phyloP scores from a whole-genome alignment of 352 stramenopile genomes.

The Pythium diclinum region DNA sequence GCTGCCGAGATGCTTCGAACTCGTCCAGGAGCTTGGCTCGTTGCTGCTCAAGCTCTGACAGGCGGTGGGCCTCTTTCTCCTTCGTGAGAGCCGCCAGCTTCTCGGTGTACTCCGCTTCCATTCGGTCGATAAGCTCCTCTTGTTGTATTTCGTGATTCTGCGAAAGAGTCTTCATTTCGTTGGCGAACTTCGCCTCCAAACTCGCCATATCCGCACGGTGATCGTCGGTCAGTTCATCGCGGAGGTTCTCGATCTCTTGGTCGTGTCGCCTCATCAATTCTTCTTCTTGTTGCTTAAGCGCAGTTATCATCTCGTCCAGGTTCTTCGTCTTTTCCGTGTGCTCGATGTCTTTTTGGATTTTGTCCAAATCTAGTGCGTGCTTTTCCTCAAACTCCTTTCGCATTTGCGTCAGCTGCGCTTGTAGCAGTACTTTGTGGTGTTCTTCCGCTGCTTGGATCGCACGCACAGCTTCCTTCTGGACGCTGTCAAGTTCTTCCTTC shows the following conservation, averaged over 20 bases:
- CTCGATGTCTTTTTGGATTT: conserved; percentile 7
- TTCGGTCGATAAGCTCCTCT: neutral
- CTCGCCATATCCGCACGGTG: conserved; percentile 18
- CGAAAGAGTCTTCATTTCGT: conserved; percentile 1
- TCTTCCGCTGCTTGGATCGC: conserved; percentile 68
- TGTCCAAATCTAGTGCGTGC: conserved; percentile 23
- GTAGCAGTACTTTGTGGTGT: conserved; percentile 47
- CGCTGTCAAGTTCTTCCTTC: conserved; percentile 56
- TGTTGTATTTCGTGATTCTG: neutral
- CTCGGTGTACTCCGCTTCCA: conserved; percentile 10
- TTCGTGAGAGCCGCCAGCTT: conserved; percentile 13
- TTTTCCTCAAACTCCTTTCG: conserved; percentile 36
- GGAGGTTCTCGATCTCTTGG: conserved; percentile 18
- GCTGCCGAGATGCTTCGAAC: conserved; percentile 22
- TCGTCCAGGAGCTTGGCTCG: conserved; percentile 17
- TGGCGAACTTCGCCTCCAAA: conserved; percentile 20
- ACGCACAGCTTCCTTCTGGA: conserved; percentile 57
- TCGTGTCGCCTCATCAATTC: neutral
- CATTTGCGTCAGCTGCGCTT: conserved; percentile 35
- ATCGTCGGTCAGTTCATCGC: conserved; percentile 21
- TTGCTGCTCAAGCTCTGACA: conserved; percentile 8
- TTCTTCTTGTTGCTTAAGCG: conserved; percentile 9
- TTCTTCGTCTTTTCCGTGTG: conserved; percentile 4
- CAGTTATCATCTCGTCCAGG: neutral
- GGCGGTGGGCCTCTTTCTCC: conserved; percentile 10